Percentiles rank a stretch among this genome's conserved stretches.
Evolutionary conservation across 441 rosid species (phyloP).

Genomic region (Sinapis alba): DNA sequence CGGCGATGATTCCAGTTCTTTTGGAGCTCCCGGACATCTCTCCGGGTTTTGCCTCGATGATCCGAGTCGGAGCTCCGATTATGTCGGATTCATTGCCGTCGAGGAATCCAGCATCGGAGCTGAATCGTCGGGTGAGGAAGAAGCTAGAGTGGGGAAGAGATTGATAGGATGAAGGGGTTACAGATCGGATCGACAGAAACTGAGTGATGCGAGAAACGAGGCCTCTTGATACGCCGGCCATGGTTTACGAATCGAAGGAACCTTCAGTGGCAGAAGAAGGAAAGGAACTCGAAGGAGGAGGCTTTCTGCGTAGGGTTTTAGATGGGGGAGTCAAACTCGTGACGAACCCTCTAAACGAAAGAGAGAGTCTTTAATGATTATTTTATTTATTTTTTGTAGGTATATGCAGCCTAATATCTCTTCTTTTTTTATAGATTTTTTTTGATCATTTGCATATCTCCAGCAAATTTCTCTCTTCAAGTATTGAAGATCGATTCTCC

Average conservation of each 20-base stretch:
- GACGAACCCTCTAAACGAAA: no score
- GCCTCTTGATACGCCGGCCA: conserved; percentile 78
- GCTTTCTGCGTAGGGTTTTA: no score
- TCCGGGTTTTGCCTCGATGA: conserved; percentile 64
- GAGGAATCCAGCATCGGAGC: conserved; percentile 44
- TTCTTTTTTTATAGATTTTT: no score
- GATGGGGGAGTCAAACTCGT: no score
- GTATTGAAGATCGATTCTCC: no score
- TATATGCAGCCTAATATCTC: no score
- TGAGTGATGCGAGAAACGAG: conserved; percentile 63
- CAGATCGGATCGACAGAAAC: conserved; percentile 34
- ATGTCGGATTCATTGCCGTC: conserved; percentile 46
- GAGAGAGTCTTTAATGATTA: no score
- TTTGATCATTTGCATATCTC: no score
- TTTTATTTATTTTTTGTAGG: no score
- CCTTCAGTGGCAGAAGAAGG: no score
- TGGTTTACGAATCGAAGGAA: conserved; percentile 36
- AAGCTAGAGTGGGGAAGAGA: conserved; percentile 21
- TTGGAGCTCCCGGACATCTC: conserved; percentile 66
- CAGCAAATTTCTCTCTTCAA: no score
- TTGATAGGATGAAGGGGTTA: conserved; percentile 24
- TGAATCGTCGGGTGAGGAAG: conserved; percentile 45
- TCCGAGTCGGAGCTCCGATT: conserved; percentile 39
- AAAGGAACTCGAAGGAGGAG: no score
- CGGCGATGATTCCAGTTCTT: conserved; percentile 89